Conservation (phyloP, 257 asterid genomes). For the Solanum arcanum region DNA sequence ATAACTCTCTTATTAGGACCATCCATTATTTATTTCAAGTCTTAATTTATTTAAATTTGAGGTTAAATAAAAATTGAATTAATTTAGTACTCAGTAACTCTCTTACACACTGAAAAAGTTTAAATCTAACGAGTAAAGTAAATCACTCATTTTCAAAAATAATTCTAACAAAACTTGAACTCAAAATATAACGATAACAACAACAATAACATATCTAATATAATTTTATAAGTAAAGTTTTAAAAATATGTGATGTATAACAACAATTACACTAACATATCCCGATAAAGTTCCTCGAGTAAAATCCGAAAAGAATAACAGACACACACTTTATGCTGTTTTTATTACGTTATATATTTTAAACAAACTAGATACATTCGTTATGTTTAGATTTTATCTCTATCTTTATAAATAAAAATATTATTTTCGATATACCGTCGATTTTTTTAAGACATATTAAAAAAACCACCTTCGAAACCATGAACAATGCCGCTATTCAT, state of each 20-base stretch:
- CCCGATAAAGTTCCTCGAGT: background rate
- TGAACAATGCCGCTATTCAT: conserved; percentile 33
- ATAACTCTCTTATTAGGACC: background rate
- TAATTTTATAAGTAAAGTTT: too few relatives aligned
- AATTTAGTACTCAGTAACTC: too few relatives aligned
- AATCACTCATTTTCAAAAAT: background rate
- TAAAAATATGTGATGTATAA: too few relatives aligned
- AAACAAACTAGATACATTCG: too few relatives aligned
- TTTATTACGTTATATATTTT: too few relatives aligned
- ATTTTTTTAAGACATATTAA: background rate
- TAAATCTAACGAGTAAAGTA: background rate
- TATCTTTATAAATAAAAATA: too few relatives aligned
- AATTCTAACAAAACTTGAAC: background rate
- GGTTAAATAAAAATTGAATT: too few relatives aligned
- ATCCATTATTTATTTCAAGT: too few relatives aligned
- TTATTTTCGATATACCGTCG: too few relatives aligned
- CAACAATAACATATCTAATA: background rate
- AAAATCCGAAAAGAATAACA: background rate
- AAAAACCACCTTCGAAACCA: background rate
- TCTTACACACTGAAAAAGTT: background rate
- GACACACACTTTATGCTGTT: too few relatives aligned
- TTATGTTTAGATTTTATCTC: too few relatives aligned
- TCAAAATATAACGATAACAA: background rate
- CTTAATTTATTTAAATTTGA: background rate
- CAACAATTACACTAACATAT: too few relatives aligned